phyloP scores from a whole-genome alignment of 345 rosid genomes.

The Populus tremula region DNA sequence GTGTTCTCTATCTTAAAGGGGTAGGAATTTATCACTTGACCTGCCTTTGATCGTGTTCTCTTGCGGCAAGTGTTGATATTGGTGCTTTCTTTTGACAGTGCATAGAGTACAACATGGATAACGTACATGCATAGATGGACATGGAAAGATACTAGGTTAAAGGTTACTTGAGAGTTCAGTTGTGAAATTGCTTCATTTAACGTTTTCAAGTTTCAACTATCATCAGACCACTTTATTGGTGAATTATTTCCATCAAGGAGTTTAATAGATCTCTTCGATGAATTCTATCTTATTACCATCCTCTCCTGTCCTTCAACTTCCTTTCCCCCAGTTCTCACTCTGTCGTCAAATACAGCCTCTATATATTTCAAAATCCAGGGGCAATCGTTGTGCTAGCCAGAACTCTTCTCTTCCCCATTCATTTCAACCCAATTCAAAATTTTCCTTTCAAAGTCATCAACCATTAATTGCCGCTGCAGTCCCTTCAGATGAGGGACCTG shows the following conservation, averaged over 20 bases:
- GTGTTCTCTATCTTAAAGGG: no score
- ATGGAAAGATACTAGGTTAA: background rate
- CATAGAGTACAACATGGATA: background rate
- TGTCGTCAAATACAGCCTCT: slow-evolving; percentile 1
- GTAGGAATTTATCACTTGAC: no score
- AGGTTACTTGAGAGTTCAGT: no score
- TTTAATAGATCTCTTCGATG: slow-evolving; percentile 25
- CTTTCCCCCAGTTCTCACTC: slow-evolving; percentile 9
- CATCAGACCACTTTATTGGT: background rate
- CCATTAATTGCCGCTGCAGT: slow-evolving; percentile 22
- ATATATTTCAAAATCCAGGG: background rate
- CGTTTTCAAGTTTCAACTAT: background rate
- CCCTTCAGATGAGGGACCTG: slow-evolving; percentile 52
- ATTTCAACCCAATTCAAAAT: slow-evolving; percentile 1
- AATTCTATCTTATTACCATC: slow-evolving; percentile 33
- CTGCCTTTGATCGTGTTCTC: no score
- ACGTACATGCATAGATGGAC: background rate
- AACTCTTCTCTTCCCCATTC: slow-evolving; percentile 18
- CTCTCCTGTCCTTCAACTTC: slow-evolving; percentile 20
- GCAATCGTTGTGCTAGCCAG: background rate
- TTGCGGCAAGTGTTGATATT: background rate
- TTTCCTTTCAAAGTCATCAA: slow-evolving; percentile 20
- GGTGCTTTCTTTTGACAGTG: background rate
- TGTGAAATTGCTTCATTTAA: no score
- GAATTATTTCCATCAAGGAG: background rate